Conservation (phyloP, 371 early-diverging fungal genomes). For the Dichotomocladium elegans region DNA sequence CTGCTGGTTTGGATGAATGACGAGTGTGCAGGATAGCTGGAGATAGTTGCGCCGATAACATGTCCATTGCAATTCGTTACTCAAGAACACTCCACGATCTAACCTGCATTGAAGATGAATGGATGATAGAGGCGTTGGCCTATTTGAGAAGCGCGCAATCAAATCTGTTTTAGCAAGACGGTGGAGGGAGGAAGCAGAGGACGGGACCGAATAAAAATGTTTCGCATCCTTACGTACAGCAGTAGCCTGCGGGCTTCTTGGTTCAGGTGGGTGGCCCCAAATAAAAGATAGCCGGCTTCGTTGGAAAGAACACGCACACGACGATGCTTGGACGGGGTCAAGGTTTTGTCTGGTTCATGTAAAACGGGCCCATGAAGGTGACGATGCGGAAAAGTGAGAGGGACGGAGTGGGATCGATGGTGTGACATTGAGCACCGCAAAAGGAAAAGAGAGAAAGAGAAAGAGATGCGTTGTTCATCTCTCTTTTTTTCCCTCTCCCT, state of each 20-base stretch:
- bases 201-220: not conserved
- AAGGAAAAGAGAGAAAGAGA: not conserved
- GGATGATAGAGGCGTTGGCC: too few species aligned
- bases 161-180: not conserved
- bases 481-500: too few species aligned
- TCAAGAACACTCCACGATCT: slow-evolving; percentile 69
- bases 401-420: not conserved
- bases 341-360: not conserved
- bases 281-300: slow-evolving; percentile 8
- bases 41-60: slow-evolving; percentile 92
- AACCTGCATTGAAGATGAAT: slow-evolving; percentile 42
- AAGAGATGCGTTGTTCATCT: too few species aligned
- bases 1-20: slow-evolving; percentile 13
- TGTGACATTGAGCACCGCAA: not conserved
- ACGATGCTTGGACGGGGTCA: not conserved
- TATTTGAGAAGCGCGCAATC: too few species aligned
- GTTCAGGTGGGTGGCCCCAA: slow-evolving; percentile 9
- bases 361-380: too few species aligned
- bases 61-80: slow-evolving; percentile 75
- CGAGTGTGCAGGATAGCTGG: slow-evolving; percentile 52
- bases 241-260: too few species aligned
- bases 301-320: not conserved
- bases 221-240: slow-evolving; percentile 1
- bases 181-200: not conserved
- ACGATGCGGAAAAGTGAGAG: not conserved